Conservation (phyloP, 2,329 filamentous ascomycete species). For the Diaporthe citrichinensis region DNA sequence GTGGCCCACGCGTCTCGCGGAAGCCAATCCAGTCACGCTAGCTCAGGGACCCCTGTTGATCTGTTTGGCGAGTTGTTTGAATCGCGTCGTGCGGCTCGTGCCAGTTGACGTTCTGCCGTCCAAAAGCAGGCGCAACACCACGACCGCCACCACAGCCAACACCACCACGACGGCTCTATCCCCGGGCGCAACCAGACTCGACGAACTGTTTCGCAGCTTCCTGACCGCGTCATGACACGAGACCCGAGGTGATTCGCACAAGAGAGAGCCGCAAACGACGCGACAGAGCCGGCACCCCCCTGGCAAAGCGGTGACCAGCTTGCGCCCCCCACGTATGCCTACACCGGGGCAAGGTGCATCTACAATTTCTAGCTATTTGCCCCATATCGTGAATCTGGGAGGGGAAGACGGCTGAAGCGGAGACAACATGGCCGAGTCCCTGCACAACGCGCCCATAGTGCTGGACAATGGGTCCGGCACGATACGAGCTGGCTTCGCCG, state of each 20-base stretch:
- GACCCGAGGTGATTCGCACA: slow-evolving; percentile 5
- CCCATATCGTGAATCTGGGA: slow-evolving; percentile 12
- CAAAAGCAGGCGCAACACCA: slow-evolving; percentile 13
- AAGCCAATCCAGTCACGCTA: slow-evolving; percentile 21
- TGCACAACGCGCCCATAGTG: slow-evolving; percentile 98
- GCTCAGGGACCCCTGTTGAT: slow-evolving; percentile 30
- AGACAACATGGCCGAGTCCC: slow-evolving; percentile 68
- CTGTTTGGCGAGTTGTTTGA: slow-evolving; percentile 33
- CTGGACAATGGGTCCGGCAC: slow-evolving; percentile 99
- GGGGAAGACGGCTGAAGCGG: slow-evolving; percentile 30
- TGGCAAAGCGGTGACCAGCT: slow-evolving; percentile 29
- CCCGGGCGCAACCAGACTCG: not conserved
- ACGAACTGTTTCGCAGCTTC: not conserved
- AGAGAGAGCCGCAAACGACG: slow-evolving; percentile 16
- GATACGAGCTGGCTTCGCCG: slow-evolving; percentile 96
- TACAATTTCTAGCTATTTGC: not conserved
- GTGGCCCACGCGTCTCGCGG: slow-evolving; percentile 16
- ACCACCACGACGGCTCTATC: not conserved
- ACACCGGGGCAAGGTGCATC: slow-evolving; percentile 18
- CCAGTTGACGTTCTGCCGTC: slow-evolving; percentile 26
- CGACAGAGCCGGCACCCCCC: slow-evolving; percentile 13
- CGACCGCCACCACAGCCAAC: slow-evolving; percentile 14
- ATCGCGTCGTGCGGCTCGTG: slow-evolving; percentile 37
- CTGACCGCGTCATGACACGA: slow-evolving; percentile 16
- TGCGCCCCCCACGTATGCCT: slow-evolving; percentile 20